Conservation (phyloP, 1,284 basidiomycete genomes). For the Fomitopsis schrenkii region DNA sequence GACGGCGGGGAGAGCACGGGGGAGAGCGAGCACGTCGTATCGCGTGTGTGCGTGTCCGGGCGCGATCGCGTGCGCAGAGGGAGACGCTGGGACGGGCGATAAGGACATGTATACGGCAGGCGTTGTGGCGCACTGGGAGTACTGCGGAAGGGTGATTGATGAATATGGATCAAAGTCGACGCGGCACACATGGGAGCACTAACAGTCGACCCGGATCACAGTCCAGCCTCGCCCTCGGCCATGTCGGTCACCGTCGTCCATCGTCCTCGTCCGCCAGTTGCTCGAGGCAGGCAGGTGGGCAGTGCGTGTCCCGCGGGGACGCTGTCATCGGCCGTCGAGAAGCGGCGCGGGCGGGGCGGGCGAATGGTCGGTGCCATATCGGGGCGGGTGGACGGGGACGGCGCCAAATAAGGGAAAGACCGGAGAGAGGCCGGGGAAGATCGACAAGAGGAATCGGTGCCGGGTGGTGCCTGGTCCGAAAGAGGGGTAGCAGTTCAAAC, state of each 20-base stretch:
- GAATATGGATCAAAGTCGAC: not conserved
- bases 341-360: not conserved
- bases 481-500: conserved; percentile 14
- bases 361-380: not conserved
- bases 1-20: not conserved
- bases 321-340: not conserved
- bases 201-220: not conserved
- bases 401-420: not conserved
- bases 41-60: not conserved
- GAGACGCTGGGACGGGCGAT: not conserved
- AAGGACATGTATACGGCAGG: not conserved
- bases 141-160: not conserved
- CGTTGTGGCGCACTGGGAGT: not conserved
- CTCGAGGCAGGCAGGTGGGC: not conserved
- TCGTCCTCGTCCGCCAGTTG: too few relatives aligned
- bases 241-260: not conserved
- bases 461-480: conserved; percentile 24
- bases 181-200: not conserved
- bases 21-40: not conserved
- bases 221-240: not conserved
- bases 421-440: conserved; percentile 2
- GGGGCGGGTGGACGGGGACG: not conserved
- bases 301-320: not conserved
- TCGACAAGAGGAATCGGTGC: conserved; percentile 16
- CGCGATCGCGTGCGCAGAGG: not conserved